Percentiles rank a stretch among this genome's conserved stretches.
Conservation (phyloP, 1,284 basidiomycete species). For the Abortiporus biennis region DNA sequence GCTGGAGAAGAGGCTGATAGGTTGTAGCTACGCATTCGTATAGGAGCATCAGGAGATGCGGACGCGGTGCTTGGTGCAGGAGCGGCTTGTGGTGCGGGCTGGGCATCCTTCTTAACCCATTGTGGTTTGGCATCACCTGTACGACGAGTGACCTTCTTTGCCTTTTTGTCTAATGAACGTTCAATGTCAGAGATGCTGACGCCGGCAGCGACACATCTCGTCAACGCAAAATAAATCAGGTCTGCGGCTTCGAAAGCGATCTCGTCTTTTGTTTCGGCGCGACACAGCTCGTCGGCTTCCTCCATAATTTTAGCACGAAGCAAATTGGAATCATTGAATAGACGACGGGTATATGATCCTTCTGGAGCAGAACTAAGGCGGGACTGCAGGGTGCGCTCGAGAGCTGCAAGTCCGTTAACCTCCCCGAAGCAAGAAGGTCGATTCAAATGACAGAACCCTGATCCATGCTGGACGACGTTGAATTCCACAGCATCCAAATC, state of each 20-base stretch:
- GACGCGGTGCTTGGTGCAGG: slow-evolving; percentile 21
- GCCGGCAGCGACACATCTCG: slow-evolving; percentile 82
- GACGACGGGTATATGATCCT: slow-evolving; percentile 87
- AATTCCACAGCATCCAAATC: slow-evolving; percentile 93
- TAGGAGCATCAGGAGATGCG: slow-evolving; percentile 35
- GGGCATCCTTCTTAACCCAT: slow-evolving; percentile 40
- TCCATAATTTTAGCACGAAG: slow-evolving; percentile 95
- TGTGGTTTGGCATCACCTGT: slow-evolving; percentile 93
- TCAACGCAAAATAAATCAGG: slow-evolving; percentile 90
- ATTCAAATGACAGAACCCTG: slow-evolving; percentile 92
- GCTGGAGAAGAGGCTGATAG: slow-evolving; percentile 47
- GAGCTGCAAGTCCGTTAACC: slow-evolving; percentile 69
- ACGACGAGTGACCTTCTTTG: slow-evolving; percentile 83
- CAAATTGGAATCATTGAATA: slow-evolving; percentile 82
- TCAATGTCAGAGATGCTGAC: slow-evolving; percentile 87
- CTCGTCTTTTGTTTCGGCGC: slow-evolving; percentile 76
- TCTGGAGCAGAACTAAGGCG: slow-evolving; percentile 76
- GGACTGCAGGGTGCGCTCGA: slow-evolving; percentile 78
- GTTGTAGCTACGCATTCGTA: slow-evolving; percentile 73
- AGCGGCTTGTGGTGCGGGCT: slow-evolving; percentile 10
- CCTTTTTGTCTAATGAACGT: slow-evolving; percentile 79
- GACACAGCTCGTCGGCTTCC: slow-evolving; percentile 95
- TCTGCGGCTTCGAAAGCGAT: slow-evolving; percentile 98
- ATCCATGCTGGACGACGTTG: slow-evolving; percentile 84
- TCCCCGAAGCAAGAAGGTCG: slow-evolving; percentile 85